Conservation (phyloP, 192 early-diverging fungal species). For the Coemansia sp. region DNA sequence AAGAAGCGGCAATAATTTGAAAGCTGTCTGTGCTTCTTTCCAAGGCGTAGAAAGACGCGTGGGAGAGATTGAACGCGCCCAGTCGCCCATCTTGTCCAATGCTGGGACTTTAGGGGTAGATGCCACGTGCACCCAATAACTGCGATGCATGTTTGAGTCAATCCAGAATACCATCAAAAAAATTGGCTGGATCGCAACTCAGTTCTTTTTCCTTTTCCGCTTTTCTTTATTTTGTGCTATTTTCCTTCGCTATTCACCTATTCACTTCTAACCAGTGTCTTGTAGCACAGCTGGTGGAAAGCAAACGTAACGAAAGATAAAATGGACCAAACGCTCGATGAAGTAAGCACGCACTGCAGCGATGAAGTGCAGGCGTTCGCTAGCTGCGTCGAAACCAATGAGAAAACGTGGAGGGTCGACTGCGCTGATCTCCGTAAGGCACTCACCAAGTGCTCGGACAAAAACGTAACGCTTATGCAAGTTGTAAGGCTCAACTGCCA, state of each 20-base stretch:
- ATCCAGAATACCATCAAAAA: no score
- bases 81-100: not conserved
- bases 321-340: slow-evolving; percentile 55
- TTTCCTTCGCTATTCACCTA: not conserved
- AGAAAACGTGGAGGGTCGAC: slow-evolving; percentile 44
- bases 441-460: slow-evolving; percentile 48
- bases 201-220: not conserved
- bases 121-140: not conserved
- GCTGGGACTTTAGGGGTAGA: not conserved
- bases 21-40: no score
- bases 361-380: slow-evolving; percentile 50
- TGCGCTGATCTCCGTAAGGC: slow-evolving; percentile 41
- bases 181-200: not conserved
- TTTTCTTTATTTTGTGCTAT: not conserved
- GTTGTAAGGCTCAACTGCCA: slow-evolving; percentile 53
- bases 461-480: slow-evolving; percentile 56
- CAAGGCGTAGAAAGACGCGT: no score
- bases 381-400: slow-evolving; percentile 39
- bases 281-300: not conserved
- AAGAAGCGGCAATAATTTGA: not conserved
- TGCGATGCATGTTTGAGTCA: not conserved
- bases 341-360: slow-evolving; percentile 56
- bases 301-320: not conserved
- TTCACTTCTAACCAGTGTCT: not conserved
- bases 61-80: no score